These are phyloP conservation scores for Penstemon davidsonii DNA, from an alignment of 257 asterid genomes.

Conservation along the genomic window DNA sequence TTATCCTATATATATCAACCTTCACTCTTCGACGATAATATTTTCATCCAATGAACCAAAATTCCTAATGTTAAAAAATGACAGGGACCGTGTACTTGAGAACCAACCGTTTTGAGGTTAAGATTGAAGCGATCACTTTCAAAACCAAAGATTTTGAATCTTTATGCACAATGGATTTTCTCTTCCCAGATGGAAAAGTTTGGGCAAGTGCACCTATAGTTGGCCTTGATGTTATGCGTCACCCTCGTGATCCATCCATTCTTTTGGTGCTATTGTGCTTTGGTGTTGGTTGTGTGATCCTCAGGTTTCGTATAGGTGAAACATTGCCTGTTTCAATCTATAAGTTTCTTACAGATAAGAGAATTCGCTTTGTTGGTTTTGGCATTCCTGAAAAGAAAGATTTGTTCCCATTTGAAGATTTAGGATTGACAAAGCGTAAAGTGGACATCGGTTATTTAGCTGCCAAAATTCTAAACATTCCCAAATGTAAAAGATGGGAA, in stretches of 20 bases:
- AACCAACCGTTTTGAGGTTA: conserved; percentile 78
- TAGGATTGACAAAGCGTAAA: conserved; percentile 46
- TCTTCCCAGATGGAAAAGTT: conserved; percentile 63
- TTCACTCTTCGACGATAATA: background rate
- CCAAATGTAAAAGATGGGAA: conserved; percentile 59
- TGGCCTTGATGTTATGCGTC: conserved; percentile 82
- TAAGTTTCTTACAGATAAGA: conserved; percentile 57
- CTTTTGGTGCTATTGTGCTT: conserved; percentile 60
- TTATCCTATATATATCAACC: too few species aligned
- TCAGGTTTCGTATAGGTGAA: conserved; percentile 56
- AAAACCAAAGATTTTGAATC: conserved; percentile 69
- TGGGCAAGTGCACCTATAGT: conserved; percentile 73
- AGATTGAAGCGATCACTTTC: conserved; percentile 85
- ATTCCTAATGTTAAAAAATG: conserved; percentile 33
- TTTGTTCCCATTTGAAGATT: conserved; percentile 64
- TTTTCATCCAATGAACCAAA: background rate
- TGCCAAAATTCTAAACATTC: conserved; percentile 50
- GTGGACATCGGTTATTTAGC: conserved; percentile 76
- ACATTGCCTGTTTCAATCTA: conserved; percentile 46
- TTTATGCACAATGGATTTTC: conserved; percentile 65
- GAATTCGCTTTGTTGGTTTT: conserved; percentile 73
- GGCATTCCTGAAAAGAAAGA: conserved; percentile 73
- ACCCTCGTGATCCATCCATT: conserved; percentile 71
- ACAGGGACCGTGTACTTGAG: conserved; percentile 67
- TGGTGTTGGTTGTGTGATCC: conserved; percentile 81